These are phyloP conservation scores for Carallia brachiata DNA, from an alignment of 345 rosid genomes.

Conservation along the genomic window DNA sequence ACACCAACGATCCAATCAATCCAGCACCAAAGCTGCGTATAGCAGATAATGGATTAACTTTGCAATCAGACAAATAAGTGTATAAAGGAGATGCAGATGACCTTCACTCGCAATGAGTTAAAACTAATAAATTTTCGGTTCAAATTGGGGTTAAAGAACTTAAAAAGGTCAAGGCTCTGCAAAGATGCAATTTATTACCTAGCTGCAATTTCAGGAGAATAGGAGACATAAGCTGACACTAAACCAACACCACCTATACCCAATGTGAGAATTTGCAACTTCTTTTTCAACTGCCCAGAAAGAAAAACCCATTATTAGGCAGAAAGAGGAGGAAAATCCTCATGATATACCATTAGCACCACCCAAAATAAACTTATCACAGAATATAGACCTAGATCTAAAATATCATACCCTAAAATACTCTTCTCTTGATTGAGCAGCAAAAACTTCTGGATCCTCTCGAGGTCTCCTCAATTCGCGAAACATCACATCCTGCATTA, in stretches of 20 bases:
- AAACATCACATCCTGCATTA: constrained; percentile 62
- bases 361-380: constrained; percentile 1
- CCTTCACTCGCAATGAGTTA: not conserved
- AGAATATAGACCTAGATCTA: constrained; percentile 1
- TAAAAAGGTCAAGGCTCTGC: not conserved
- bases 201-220: constrained; percentile 80
- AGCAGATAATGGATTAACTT: constrained; percentile 4
- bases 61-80: not conserved
- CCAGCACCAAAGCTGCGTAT: constrained; percentile 76
- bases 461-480: constrained; percentile 58
- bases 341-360: not conserved
- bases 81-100: not conserved
- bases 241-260: constrained; percentile 84
- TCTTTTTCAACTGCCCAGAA: constrained; percentile 59
- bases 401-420: constrained; percentile 57
- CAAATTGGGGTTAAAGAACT: not conserved
- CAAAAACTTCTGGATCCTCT: constrained; percentile 74
- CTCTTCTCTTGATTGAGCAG: constrained; percentile 75
- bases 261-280: constrained; percentile 66
- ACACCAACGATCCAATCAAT: constrained; percentile 68
- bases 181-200: constrained; percentile 49
- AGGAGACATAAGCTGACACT: constrained; percentile 78
- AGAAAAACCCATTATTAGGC: not conserved
- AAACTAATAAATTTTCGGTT: constrained; percentile 7
- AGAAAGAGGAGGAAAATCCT: constrained; percentile 21